phyloP scores from a whole-genome alignment of 257 asterid species.

The Plectranthus barbatus region DNA sequence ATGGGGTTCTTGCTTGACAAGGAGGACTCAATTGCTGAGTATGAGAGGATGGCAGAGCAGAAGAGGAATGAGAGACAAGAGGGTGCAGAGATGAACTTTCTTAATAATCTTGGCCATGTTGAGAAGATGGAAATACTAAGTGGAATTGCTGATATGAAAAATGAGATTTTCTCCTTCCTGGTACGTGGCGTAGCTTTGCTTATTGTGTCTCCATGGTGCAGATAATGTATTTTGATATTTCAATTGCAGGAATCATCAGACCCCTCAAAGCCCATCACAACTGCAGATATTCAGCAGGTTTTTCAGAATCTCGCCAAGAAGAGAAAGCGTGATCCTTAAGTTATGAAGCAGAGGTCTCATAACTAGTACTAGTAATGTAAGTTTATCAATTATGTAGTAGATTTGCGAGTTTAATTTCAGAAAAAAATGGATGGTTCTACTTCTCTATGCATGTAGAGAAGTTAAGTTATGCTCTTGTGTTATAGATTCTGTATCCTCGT shows the following conservation, averaged over 20 bases:
- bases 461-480: not conserved
- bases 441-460: not conserved
- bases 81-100: constrained; percentile 55
- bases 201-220: constrained; percentile 9
- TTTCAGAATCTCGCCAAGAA: constrained; percentile 70
- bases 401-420: too few species aligned
- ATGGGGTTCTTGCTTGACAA: constrained; percentile 61
- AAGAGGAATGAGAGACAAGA: constrained; percentile 67
- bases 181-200: too few species aligned
- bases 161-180: constrained; percentile 59
- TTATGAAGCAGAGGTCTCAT: not conserved
- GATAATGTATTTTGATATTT: not conserved
- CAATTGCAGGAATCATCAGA: constrained; percentile 48
- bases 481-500: not conserved
- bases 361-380: not conserved
- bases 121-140: constrained; percentile 75
- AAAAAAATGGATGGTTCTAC: not conserved
- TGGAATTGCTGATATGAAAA: constrained; percentile 86
- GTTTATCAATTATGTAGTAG: not conserved
- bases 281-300: constrained; percentile 62
- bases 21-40: constrained; percentile 91
- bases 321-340: constrained; percentile 41
- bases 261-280: constrained; percentile 51
- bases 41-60: constrained; percentile 74
- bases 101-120: constrained; percentile 68